phyloP scores from a whole-genome alignment of 1,284 basidiomycete genomes.

The Heterobasidion irregulare region DNA sequence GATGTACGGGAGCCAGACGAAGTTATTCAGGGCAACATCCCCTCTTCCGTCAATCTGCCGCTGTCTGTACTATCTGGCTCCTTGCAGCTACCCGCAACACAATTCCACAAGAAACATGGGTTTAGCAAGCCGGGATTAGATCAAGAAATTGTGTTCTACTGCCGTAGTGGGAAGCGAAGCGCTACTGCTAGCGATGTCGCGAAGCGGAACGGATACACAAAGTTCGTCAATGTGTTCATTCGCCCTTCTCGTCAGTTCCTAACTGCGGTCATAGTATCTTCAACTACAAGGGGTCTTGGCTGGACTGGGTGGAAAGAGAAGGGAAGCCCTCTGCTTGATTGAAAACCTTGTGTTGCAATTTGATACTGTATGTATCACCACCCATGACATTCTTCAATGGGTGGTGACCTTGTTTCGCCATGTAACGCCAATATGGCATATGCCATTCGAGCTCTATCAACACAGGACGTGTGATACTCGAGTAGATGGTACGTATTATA shows the following conservation, averaged over 20 bases:
- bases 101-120: constrained; percentile 68
- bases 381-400: too few relatives aligned
- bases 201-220: constrained; percentile 76
- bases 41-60: constrained; percentile 91
- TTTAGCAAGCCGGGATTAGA: constrained; percentile 75
- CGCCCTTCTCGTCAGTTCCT: neutral
- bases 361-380: neutral
- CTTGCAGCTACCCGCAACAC: constrained; percentile 50
- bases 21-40: constrained; percentile 91
- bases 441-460: too few relatives aligned
- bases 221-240: constrained; percentile 38
- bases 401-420: too few relatives aligned
- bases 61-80: constrained; percentile 73
- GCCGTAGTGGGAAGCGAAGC: constrained; percentile 84
- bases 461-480: too few relatives aligned
- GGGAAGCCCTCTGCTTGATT: constrained; percentile 19
- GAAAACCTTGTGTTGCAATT: neutral
- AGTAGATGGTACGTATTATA: too few relatives aligned
- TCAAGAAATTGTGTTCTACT: constrained; percentile 91
- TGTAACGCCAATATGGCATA: too few relatives aligned
- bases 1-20: constrained; percentile 95
- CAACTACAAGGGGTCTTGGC: constrained; percentile 91
- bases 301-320: constrained; percentile 81
- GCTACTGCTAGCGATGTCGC: constrained; percentile 82
- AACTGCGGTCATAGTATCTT: constrained; percentile 42